These are phyloP conservation scores for Crataegus laevigata DNA, from an alignment of 306 rosid genomes.

Conservation along the genomic window DNA sequence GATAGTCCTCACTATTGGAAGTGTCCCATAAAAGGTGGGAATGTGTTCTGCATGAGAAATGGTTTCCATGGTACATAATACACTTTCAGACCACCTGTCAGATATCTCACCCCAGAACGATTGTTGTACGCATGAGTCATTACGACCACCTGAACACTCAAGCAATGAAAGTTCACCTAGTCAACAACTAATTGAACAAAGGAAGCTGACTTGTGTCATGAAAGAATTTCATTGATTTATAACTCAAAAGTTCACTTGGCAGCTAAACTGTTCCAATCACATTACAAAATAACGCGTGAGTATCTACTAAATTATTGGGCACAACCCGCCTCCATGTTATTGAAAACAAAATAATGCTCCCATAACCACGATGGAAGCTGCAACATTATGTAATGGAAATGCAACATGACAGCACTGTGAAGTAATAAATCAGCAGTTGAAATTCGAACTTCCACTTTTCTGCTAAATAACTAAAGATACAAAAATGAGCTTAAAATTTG, in stretches of 20 bases:
- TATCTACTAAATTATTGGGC: neutral
- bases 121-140: constrained; percentile 88
- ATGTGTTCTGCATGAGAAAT: constrained; percentile 80
- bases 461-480: neutral
- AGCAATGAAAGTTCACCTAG: neutral
- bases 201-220: neutral
- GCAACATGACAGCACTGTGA: neutral
- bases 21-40: constrained; percentile 67
- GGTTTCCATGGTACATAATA: constrained; percentile 90
- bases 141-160: constrained; percentile 68
- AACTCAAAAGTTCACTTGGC: neutral
- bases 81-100: constrained; percentile 84
- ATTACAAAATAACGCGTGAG: neutral
- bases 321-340: neutral
- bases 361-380: neutral
- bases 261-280: neutral
- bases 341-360: neutral
- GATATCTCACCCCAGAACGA: constrained; percentile 84
- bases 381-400: neutral
- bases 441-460: neutral
- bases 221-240: neutral
- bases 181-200: neutral
- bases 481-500: neutral
- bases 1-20: constrained; percentile 72
- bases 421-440: neutral